Conservation (phyloP, 495 filamentous ascomycete species). For the Lophiostoma macrostomum region DNA sequence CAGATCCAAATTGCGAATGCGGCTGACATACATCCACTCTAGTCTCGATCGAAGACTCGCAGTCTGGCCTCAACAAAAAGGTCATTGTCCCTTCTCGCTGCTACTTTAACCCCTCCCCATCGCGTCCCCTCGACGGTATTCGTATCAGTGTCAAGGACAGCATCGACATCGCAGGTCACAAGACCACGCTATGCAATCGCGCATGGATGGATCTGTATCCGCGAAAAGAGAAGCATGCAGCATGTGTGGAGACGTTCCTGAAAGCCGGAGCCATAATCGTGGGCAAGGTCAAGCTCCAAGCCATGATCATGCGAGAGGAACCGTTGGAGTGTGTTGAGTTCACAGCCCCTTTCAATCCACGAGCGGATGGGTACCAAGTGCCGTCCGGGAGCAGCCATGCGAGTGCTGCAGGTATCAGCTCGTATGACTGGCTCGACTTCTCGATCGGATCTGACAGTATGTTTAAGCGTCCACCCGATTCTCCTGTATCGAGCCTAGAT, state of each 20-base stretch:
- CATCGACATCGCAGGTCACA: conserved; percentile 7
- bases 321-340: no score
- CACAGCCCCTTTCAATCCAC: no score
- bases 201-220: conserved; percentile 5
- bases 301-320: conserved; percentile 10
- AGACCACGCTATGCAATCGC: conserved; percentile 9
- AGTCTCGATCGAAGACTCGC: neutral
- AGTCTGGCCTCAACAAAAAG: neutral
- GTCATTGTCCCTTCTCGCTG: conserved; percentile 6
- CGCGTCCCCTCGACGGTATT: conserved; percentile 2
- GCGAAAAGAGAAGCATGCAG: neutral
- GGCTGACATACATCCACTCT: no score
- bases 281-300: conserved; percentile 4
- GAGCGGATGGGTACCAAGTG: no score
- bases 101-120: neutral
- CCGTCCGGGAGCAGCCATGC: no score
- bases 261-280: conserved; percentile 3
- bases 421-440: no score
- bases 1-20: no score
- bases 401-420: no score
- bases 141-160: conserved; percentile 9
- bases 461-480: no score
- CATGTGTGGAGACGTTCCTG: neutral
- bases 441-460: no score
- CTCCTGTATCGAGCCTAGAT: no score